Evolutionary conservation across 306 rosid species (phyloP).

Genomic region (Elaeagnus macrophylla): DNA sequence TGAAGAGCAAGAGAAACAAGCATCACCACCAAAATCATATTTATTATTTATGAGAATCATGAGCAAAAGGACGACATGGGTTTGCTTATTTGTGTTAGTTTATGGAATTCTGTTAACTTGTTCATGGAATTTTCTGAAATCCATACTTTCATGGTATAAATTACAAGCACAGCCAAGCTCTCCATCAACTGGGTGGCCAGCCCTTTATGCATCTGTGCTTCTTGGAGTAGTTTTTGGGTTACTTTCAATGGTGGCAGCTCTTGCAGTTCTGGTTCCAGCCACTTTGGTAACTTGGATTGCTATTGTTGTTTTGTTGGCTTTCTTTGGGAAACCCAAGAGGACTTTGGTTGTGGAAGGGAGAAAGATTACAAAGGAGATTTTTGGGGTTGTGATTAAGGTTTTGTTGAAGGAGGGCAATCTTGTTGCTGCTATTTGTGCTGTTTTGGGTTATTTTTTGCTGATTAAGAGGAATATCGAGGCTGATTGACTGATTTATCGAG

Average conservation of each 20-base stretch:
- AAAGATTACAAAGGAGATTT: constrained; percentile 66
- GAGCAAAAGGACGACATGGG: constrained; percentile 92
- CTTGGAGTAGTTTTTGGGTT: constrained; percentile 69
- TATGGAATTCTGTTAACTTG: constrained; percentile 42
- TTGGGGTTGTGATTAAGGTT: constrained; percentile 51
- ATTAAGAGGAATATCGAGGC: constrained; percentile 42
- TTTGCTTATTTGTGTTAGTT: constrained; percentile 41
- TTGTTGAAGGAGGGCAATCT: constrained; percentile 80
- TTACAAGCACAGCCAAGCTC: constrained; percentile 26
- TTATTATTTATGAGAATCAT: constrained; percentile 33
- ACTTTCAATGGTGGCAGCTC: constrained; percentile 78
- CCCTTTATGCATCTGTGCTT: constrained; percentile 73
- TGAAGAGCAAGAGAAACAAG: constrained; percentile 7
- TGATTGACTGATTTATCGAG: constrained; percentile 9
- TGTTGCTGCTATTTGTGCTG: constrained; percentile 83
- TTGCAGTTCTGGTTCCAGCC: constrained; percentile 67
- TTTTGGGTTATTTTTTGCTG: constrained; percentile 70
- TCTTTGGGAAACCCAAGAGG: constrained; percentile 72
- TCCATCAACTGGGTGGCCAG: constrained; percentile 56
- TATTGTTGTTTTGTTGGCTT: constrained; percentile 68
- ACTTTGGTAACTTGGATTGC: constrained; percentile 83
- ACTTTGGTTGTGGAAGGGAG: constrained; percentile 72
- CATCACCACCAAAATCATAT: constrained; percentile 36
- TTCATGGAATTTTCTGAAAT: constrained; percentile 64
- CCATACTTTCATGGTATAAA: constrained; percentile 63